phyloP scores from a whole-genome alignment of 1,139 yeast species.

The Kodamaea anthophila region DNA sequence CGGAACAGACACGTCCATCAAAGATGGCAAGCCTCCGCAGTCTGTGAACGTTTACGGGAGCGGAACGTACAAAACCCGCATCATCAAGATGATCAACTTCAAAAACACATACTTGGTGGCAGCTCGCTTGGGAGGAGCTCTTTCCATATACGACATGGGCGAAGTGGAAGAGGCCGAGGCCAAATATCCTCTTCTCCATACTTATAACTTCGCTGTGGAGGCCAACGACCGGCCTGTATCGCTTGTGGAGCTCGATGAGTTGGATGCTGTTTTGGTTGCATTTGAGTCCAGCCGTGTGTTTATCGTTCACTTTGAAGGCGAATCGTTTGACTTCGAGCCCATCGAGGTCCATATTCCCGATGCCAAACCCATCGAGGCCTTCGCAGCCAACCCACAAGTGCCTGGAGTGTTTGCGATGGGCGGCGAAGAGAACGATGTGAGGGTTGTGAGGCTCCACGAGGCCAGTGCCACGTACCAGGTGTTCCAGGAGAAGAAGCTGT shows the following conservation, averaged over 20 bases:
- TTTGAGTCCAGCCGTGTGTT: constrained; percentile 47
- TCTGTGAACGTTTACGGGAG: constrained; percentile 38
- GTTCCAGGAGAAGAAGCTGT: constrained; percentile 11
- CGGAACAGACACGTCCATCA: constrained; percentile 67
- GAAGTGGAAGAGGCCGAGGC: constrained; percentile 10
- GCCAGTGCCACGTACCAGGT: constrained; percentile 15
- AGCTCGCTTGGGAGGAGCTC: constrained; percentile 36
- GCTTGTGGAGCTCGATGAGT: constrained; percentile 21
- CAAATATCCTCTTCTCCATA: constrained; percentile 18
- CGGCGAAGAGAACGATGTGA: constrained; percentile 66
- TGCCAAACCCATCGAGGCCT: constrained; percentile 43
- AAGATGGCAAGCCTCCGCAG: constrained; percentile 51
- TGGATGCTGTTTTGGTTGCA: constrained; percentile 32
- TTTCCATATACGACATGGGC: constrained; percentile 32
- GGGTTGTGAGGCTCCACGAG: constrained; percentile 40
- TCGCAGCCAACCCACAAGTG: constrained; percentile 39
- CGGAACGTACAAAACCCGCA: constrained; percentile 21
- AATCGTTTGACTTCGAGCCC: constrained; percentile 25
- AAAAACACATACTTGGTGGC: constrained; percentile 33
- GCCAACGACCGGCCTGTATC: constrained; percentile 29
- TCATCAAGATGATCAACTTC: constrained; percentile 22
- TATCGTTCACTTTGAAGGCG: constrained; percentile 30
- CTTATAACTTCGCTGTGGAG: constrained; percentile 20
- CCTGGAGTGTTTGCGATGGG: constrained; percentile 58
- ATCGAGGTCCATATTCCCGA: constrained; percentile 23